A percentile compares a stretch with the other conserved stretches of the same genome.
These are phyloP conservation scores for Russula abietina DNA, from an alignment of 768 basidiomycete genomes.

Conservation along the genomic window DNA sequence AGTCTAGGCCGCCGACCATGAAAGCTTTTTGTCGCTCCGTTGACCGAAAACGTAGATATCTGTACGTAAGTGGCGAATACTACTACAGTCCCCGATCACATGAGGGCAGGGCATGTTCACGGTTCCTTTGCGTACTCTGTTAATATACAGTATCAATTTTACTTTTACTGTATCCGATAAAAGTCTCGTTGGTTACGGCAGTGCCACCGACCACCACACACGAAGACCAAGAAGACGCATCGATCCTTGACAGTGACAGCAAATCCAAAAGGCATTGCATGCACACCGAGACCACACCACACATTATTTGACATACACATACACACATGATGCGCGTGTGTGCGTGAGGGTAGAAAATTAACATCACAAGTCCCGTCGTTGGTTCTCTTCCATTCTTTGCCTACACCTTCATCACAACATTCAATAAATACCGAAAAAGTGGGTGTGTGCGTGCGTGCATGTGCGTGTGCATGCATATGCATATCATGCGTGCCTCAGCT, in stretches of 20 bases:
- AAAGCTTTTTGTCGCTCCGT: background rate
- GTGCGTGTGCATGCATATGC: conserved; percentile 1
- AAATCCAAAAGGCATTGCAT: background rate
- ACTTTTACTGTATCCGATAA: background rate
- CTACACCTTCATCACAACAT: conserved; percentile 9
- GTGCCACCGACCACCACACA: background rate
- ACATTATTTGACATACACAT: background rate
- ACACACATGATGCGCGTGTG: background rate
- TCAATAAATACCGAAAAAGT: conserved; percentile 1
- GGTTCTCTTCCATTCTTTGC: conserved; percentile 12
- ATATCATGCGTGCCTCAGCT: background rate
- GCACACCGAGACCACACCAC: background rate
- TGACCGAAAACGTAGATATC: background rate
- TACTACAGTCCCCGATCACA: background rate
- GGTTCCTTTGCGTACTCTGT: background rate
- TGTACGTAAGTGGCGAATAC: background rate
- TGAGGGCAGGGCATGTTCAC: background rate
- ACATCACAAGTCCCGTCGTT: conserved; percentile 3
- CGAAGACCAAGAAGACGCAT: background rate
- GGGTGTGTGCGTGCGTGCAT: background rate
- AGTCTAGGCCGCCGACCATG: background rate
- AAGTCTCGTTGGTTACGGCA: background rate
- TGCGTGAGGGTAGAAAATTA: background rate
- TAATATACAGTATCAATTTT: background rate
- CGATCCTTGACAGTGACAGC: background rate